These are phyloP conservation scores for Plasmodium ovale DNA, from an alignment of 169 alveolate genomes.

Conservation along the genomic window DNA sequence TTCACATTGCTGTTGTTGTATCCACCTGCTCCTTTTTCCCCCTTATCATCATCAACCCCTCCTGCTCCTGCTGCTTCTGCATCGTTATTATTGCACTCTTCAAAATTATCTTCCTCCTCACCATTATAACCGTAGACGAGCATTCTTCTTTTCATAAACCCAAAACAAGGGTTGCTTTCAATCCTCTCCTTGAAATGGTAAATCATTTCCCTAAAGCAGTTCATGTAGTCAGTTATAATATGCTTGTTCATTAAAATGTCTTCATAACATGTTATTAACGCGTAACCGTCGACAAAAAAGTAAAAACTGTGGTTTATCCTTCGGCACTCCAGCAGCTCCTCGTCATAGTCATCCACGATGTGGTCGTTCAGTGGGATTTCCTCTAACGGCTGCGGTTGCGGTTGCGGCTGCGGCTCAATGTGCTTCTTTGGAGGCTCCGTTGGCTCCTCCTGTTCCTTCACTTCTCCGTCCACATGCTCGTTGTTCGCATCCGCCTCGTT, in stretches of 20 bases:
- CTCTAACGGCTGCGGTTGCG: too few species aligned
- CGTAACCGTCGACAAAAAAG: not conserved
- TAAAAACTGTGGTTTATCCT: not conserved
- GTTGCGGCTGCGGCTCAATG: too few species aligned
- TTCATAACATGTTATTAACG: constrained; percentile 32
- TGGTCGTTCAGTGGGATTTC: not conserved
- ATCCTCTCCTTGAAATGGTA: not conserved
- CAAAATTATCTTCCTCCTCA: not conserved
- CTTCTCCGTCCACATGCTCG: too few species aligned
- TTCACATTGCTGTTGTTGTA: not conserved
- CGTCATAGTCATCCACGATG: not conserved
- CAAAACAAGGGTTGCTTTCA: not conserved
- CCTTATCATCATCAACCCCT: not conserved
- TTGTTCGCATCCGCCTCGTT: too few species aligned
- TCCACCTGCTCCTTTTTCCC: not conserved
- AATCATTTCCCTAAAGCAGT: constrained; percentile 7
- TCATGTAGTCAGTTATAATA: constrained; percentile 11
- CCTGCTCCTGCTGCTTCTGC: not conserved
- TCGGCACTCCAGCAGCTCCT: too few species aligned
- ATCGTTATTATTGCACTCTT: not conserved
- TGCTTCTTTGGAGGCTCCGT: too few species aligned
- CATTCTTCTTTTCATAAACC: not conserved
- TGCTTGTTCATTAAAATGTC: constrained; percentile 18
- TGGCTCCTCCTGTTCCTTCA: too few species aligned
- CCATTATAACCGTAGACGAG: not conserved